Percentiles rank a stretch among this genome's conserved stretches.
Evolutionary conservation across 305 asterid genomes (phyloP).

Genomic region (Fraxinus xanthoxyloides): DNA sequence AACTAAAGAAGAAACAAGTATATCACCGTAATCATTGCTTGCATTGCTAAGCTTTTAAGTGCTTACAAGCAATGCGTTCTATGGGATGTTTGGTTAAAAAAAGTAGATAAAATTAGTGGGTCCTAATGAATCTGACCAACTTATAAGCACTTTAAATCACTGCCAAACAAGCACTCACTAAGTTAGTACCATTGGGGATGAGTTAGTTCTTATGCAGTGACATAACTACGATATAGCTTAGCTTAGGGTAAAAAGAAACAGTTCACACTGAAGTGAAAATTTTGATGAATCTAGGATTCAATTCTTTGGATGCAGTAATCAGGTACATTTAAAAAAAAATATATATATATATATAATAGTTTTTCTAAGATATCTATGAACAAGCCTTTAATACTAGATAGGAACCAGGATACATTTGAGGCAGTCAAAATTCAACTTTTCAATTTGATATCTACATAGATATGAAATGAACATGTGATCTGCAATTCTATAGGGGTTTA

Average conservation of each 20-base stretch:
- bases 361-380: not conserved
- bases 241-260: not conserved
- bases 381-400: not conserved
- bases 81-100: not conserved
- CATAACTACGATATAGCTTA: not conserved
- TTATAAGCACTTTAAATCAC: not conserved
- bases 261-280: not conserved
- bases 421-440: slow-evolving; percentile 7
- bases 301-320: not conserved
- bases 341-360: not conserved
- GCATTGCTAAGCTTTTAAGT: not conserved
- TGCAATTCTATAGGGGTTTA: not conserved
- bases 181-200: not conserved
- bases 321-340: not conserved
- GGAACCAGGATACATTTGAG: not conserved
- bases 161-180: not conserved
- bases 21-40: not conserved
- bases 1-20: not conserved
- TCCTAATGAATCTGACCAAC: not conserved
- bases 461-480: not conserved
- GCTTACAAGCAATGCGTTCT: not conserved
- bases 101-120: not conserved
- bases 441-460: slow-evolving; percentile 17
- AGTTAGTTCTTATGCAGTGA: not conserved
- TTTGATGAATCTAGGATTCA: not conserved